Base-by-base conservation (phyloP, 331 rosid genomes). In the Phaseolus coccineus region DNA sequence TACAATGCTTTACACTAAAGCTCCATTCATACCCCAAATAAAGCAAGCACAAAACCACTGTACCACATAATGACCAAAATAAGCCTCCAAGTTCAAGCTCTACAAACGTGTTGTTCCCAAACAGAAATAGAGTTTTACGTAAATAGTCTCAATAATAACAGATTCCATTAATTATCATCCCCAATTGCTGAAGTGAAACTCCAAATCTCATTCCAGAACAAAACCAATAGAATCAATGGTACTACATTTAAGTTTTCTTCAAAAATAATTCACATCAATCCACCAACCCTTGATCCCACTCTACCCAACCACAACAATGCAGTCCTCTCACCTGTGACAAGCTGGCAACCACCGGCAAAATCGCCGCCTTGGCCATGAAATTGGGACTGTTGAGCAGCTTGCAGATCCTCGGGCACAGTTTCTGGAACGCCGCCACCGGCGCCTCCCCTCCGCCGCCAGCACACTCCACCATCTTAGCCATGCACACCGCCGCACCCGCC, bases 391-490 rank as follows among this genome's bases (percentile, higher is more conserved):
- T 89, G 31, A 96, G 90, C 77, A 96, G 72, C 85, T 93, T 93
- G 81, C 90, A 96, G 88, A 96, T 93, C 97, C 93, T 93, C 2
- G 96, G 97, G 77, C 98, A 96, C 4, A 96, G 88, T 90, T 90
- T 96, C 88, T 93, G 98, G 63, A 96, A 96, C 31, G 93, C 85
- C 0, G 83, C 25, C 24, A 89, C 85, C 3, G 96, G 96, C 6
- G 87, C 73, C 7, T 52, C 40, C 5, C 71, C 80, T 2, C 30
- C 88, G 6, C 83, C 85, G 0, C 74, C 76, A 3, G 96, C 92
- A n/a, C 93, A 79, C 22, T 93, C 98, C 57, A 96, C 96, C 88
- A 93, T 87, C 85, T 90, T 93, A 1, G 96, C 94, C 93, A 96
- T 83, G 64, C 99, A 93, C 79, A 83, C 25, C 4, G 99, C 98